phyloP scores from a whole-genome alignment of 2,329 filamentous ascomycete genomes.

The Neurospora sp. region DNA sequence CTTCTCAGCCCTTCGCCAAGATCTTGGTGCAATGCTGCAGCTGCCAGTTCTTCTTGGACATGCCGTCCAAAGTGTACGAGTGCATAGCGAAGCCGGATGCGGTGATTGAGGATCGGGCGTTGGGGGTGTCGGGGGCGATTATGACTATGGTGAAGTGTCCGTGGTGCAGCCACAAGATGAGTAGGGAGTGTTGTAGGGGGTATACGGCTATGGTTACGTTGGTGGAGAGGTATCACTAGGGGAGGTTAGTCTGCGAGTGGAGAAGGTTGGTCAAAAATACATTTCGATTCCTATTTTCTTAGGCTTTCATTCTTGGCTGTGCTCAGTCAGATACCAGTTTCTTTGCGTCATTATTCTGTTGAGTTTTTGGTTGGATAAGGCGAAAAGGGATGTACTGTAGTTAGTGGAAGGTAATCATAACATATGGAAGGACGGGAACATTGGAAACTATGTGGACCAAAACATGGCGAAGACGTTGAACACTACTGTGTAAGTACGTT shows the following conservation, averaged over 20 bases:
- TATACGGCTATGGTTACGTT: conserved; percentile 59
- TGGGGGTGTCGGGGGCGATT: conserved; percentile 46
- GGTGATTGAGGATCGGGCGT: conserved; percentile 39
- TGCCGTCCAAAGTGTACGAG: conserved; percentile 55
- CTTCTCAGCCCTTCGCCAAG: conserved; percentile 39
- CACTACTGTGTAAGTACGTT: too few relatives aligned
- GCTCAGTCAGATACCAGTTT: too few relatives aligned
- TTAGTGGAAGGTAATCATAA: too few relatives aligned
- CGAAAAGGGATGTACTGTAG: too few relatives aligned
- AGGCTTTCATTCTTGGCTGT: too few relatives aligned
- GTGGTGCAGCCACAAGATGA: conserved; percentile 66
- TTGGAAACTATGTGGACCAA: too few relatives aligned
- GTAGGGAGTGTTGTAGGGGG: conserved; percentile 56
- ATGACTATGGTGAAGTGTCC: conserved; percentile 57
- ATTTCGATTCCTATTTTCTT: too few relatives aligned
- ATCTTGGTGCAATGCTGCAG: conserved; percentile 57
- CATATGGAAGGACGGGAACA: too few relatives aligned
- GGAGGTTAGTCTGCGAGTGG: neutral
- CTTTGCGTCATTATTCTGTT: too few relatives aligned
- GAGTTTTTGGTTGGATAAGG: too few relatives aligned
- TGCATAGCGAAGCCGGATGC: conserved; percentile 52
- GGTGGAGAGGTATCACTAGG: conserved; percentile 49
- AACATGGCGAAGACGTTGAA: too few relatives aligned
- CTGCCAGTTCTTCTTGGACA: conserved; percentile 56
- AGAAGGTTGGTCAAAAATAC: neutral